These are phyloP conservation scores for Cladophialophora exuberans DNA, from an alignment of 2,329 filamentous ascomycete genomes.

Conservation along the genomic window DNA sequence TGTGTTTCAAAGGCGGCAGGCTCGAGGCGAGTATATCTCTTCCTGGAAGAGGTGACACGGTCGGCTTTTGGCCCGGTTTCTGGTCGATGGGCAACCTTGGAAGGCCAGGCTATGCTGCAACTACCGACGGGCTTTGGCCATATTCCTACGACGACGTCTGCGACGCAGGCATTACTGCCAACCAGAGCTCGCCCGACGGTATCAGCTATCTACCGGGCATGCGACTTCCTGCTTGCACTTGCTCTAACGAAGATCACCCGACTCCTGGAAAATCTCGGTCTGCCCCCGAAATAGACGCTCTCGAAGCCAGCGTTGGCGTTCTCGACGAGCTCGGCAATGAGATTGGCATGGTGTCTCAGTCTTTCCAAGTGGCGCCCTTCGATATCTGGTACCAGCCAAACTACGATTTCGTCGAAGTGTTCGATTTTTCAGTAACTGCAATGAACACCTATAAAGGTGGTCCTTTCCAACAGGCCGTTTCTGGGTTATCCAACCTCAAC, in stretches of 20 bases:
- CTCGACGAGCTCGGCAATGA: constrained; percentile 55
- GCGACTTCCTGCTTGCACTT: constrained; percentile 70
- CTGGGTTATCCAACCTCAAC: constrained; percentile 64
- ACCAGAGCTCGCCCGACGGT: constrained; percentile 70
- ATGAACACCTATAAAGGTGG: constrained; percentile 67
- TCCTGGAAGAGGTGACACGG: constrained; percentile 66
- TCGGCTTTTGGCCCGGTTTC: constrained; percentile 75
- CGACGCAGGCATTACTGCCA: constrained; percentile 71
- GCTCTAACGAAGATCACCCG: constrained; percentile 66
- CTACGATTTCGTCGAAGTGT: constrained; percentile 67
- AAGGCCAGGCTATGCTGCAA: constrained; percentile 68
- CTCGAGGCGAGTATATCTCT: constrained; percentile 72
- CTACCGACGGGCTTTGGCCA: constrained; percentile 74
- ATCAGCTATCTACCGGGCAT: constrained; percentile 70
- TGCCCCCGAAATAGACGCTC: constrained; percentile 71
- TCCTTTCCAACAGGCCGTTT: constrained; percentile 66
- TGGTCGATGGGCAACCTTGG: constrained; percentile 77
- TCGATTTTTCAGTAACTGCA: constrained; percentile 59
- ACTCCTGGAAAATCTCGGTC: constrained; percentile 66
- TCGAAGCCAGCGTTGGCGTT: constrained; percentile 67
- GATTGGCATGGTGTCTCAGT: constrained; percentile 67
- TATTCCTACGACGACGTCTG: constrained; percentile 72
- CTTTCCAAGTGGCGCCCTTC: constrained; percentile 69
- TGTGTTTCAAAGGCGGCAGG: constrained; percentile 73
- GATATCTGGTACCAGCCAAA: constrained; percentile 71